phyloP scores from a whole-genome alignment of 2,329 filamentous ascomycete genomes.

The Fusarium fracticaudum region DNA sequence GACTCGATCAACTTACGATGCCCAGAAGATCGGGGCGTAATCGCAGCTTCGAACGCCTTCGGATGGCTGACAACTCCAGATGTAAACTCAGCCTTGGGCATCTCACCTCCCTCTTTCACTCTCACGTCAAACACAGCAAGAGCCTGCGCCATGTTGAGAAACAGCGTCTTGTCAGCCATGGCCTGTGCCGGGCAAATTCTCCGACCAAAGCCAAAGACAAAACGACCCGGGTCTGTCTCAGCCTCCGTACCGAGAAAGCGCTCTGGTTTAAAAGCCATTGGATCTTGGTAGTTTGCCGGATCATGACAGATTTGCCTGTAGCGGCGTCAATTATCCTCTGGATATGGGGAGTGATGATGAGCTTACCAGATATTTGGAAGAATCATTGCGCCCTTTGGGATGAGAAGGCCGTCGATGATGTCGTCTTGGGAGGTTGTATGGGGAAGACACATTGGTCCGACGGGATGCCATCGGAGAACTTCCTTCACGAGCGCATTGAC shows the following conservation, averaged over 20 bases:
- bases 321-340: rapidly evolving
- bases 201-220: conserved; percentile 48
- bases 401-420: conserved; percentile 17
- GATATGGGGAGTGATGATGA: too few species aligned
- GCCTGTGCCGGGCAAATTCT: conserved; percentile 46
- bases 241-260: conserved; percentile 16
- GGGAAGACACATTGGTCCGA: conserved; percentile 49
- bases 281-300: conserved; percentile 12
- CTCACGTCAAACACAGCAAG: conserved; percentile 57
- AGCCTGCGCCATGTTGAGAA: conserved; percentile 50
- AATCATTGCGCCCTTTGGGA: conserved; percentile 36
- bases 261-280: conserved; percentile 21
- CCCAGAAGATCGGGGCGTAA: conserved; percentile 12
- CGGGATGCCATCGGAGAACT: conserved; percentile 41
- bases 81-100: not conserved
- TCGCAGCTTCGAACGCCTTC: conserved; percentile 1
- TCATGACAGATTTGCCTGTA: conserved; percentile 30
- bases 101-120: not conserved
- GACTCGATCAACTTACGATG: conserved; percentile 13
- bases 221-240: conserved; percentile 39
- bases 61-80: conserved; percentile 32
- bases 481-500: conserved; percentile 44
- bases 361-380: conserved; percentile 32
- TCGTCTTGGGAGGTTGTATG: conserved; percentile 48
- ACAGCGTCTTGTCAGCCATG: conserved; percentile 44